A percentile compares a stretch with the other conserved stretches of the same genome.
phyloP scores from a whole-genome alignment of 768 basidiomycete species.

The Coprinellus aureogranulatus region DNA sequence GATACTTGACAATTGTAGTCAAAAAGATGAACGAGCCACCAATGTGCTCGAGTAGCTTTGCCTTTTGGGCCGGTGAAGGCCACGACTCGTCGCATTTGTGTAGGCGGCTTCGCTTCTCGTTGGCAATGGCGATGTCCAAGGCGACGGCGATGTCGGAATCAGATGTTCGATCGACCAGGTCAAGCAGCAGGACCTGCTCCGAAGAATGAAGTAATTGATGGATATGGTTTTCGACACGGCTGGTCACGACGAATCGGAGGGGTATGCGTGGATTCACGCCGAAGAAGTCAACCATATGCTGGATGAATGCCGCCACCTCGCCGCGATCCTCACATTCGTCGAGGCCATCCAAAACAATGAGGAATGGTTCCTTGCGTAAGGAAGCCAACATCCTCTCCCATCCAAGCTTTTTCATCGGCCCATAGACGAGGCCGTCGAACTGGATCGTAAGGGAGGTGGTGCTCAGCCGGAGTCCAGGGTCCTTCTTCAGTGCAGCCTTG shows the following conservation, averaged over 20 bases:
- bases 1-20: not conserved
- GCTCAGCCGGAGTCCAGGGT: not conserved
- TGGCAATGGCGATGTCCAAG: not conserved
- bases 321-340: constrained; percentile 15
- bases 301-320: constrained; percentile 8
- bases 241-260: not conserved
- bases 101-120: not conserved
- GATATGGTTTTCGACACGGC: not conserved
- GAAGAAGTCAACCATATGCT: not conserved
- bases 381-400: no score
- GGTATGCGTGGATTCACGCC: not conserved
- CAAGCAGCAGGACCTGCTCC: not conserved
- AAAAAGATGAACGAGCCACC: not conserved
- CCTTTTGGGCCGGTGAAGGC: not conserved
- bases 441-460: no score
- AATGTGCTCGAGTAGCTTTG: not conserved
- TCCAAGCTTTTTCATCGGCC: no score
- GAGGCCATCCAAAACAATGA: constrained; percentile 17
- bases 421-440: no score
- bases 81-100: not conserved
- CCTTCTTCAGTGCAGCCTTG: not conserved
- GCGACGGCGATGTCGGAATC: not conserved
- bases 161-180: not conserved
- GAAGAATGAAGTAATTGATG: no score
- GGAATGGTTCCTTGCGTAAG: not conserved